A percentile compares a stretch with the other conserved stretches of the same genome.
Evolutionary conservation across 345 rosid species (phyloP).

Genomic region (Linum lewisii): DNA sequence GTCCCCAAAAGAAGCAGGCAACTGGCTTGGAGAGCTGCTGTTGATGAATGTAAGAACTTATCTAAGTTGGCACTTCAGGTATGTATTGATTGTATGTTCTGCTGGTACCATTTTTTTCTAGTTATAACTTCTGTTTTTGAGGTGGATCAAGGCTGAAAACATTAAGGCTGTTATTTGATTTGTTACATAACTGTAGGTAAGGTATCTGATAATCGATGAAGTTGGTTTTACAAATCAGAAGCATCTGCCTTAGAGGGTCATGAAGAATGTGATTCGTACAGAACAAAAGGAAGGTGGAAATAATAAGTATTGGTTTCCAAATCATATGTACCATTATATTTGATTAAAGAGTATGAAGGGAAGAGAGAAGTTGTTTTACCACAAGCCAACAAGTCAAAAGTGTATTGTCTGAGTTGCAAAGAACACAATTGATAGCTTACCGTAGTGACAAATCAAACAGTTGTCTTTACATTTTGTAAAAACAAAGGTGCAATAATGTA

Average conservation of each 20-base stretch:
- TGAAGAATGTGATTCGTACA: conserved; percentile 58
- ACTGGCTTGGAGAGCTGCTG: conserved; percentile 80
- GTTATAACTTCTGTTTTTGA: conserved; percentile 3
- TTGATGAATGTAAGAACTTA: conserved; percentile 58
- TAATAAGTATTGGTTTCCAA: conserved; percentile 75
- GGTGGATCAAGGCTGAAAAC: conserved; percentile 6
- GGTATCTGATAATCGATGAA: conserved; percentile 61
- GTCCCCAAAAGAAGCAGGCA: conserved; percentile 73
- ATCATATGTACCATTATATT: conserved; percentile 66
- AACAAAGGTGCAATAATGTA: too few relatives aligned
- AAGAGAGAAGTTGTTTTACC: conserved; percentile 26
- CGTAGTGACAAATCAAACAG: conserved; percentile 54
- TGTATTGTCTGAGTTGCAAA: conserved; percentile 45
- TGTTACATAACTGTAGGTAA: conserved; percentile 48
- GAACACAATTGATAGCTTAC: conserved; percentile 64
- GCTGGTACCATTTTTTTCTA: conserved; percentile 5
- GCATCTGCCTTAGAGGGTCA: conserved; percentile 87
- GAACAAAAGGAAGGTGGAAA: conserved; percentile 49
- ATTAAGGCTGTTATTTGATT: too few relatives aligned
- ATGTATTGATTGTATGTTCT: conserved; percentile 17
- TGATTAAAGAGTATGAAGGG: conserved; percentile 84
- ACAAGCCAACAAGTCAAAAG: conserved; percentile 25
- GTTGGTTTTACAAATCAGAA: conserved; percentile 75
- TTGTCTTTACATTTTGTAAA: too few relatives aligned
- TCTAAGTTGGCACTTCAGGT: conserved; percentile 98